Evolutionary conservation across 1,284 basidiomycete species (phyloP).

Genomic region (Moniliophthora roreri): DNA sequence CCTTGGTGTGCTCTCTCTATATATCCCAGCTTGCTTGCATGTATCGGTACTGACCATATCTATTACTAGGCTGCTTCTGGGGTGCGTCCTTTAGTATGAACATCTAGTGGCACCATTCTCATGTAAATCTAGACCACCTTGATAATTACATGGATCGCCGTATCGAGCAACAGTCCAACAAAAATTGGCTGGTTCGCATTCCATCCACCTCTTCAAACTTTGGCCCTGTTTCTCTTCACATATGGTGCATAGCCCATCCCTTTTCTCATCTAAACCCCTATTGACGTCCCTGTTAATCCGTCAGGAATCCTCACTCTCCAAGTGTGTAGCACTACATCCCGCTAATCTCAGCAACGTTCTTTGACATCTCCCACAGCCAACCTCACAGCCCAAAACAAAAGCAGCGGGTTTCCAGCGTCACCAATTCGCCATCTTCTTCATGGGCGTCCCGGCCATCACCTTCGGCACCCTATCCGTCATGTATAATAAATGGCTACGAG

Average conservation of each 20-base stretch:
- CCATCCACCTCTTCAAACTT: slow-evolving; percentile 62
- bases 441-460: slow-evolving; percentile 54
- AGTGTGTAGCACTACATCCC: not conserved
- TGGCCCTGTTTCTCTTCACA: slow-evolving; percentile 53
- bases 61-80: slow-evolving; percentile 1
- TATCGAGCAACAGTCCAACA: slow-evolving; percentile 49
- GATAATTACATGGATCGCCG: slow-evolving; percentile 50
- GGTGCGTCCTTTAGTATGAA: not conserved
- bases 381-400: slow-evolving; percentile 64
- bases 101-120: not conserved
- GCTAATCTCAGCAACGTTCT: not conserved
- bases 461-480: slow-evolving; percentile 55
- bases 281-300: not conserved
- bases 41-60: not conserved
- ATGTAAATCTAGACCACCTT: slow-evolving; percentile 41
- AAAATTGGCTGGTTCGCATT: slow-evolving; percentile 59
- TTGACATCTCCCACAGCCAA: slow-evolving; percentile 34
- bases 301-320: slow-evolving; percentile 75
- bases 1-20: slow-evolving; percentile 42
- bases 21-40: too few relatives aligned
- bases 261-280: not conserved
- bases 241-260: slow-evolving; percentile 44
- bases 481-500: slow-evolving; percentile 50
- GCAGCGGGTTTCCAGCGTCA: slow-evolving; percentile 63
- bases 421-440: slow-evolving; percentile 52